These are phyloP conservation scores for Paraphaeosphaeria sporulosa DNA, from an alignment of 2,329 filamentous ascomycete genomes.

Conservation along the genomic window DNA sequence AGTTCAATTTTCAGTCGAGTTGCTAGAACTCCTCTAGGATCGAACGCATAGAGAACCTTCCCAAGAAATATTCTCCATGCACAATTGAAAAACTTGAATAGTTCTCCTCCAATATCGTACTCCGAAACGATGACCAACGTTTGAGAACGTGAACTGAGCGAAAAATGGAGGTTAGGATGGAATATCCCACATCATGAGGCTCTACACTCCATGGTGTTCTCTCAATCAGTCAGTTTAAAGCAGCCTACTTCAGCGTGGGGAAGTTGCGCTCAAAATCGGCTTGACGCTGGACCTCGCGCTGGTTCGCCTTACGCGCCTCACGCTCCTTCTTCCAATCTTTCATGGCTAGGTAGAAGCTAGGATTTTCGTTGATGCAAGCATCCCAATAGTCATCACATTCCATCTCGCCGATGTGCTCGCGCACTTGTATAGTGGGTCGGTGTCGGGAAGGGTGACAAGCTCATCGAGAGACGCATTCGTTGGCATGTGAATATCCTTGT, in stretches of 20 bases:
- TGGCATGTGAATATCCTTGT: not conserved
- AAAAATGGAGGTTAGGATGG: not conserved
- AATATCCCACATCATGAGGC: not conserved
- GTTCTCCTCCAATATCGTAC: not conserved
- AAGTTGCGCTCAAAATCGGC: not conserved
- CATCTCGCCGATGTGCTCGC: not conserved
- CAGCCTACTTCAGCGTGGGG: not conserved
- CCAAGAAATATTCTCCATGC: not conserved
- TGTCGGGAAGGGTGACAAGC: not conserved
- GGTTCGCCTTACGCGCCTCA: not conserved
- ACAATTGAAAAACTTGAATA: not conserved
- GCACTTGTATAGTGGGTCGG: not conserved
- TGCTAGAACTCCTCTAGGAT: not conserved
- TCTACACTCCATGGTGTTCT: not conserved
- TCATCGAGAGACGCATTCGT: not conserved
- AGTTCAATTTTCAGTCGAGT: not conserved
- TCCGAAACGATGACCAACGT: not conserved
- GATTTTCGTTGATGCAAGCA: not conserved
- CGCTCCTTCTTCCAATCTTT: not conserved
- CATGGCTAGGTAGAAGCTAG: not conserved
- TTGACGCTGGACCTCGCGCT: not conserved
- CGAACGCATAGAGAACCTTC: not conserved
- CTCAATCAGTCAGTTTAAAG: too few species aligned
- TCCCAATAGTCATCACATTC: not conserved
- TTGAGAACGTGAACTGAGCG: not conserved